Evolutionary conservation across 345 rosid genomes (phyloP).

Genomic region (Eucalyptus curtisii): DNA sequence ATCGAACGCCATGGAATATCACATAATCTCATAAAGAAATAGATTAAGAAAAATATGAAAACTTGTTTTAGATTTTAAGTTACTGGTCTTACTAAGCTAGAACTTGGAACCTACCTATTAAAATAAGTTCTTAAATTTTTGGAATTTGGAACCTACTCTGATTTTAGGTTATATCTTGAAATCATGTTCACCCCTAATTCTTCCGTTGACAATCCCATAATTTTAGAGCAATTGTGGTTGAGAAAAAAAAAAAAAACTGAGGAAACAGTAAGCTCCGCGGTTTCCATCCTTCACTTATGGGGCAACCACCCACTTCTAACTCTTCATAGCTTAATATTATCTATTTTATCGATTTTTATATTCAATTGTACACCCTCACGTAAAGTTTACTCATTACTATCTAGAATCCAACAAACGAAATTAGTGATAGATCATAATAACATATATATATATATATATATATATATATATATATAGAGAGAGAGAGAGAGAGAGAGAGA

Average conservation of each 20-base stretch:
- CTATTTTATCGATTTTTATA: no score
- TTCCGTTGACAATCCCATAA: neutral
- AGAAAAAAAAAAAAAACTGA: neutral
- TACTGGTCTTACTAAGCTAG: no score
- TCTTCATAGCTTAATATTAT: no score
- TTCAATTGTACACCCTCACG: neutral
- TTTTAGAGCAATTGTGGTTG: neutral
- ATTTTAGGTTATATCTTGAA: no score
- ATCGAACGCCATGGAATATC: no score
- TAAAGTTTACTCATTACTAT: neutral
- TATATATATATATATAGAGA: neutral
- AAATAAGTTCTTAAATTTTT: no score
- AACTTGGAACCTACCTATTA: no score
- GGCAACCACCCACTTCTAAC: no score
- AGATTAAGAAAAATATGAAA: no score
- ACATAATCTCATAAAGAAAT: no score
- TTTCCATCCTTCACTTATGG: neutral
- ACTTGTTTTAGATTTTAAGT: no score
- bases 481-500: neutral
- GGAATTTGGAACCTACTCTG: fast-evolving
- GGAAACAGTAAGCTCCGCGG: neutral
- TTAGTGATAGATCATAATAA: neutral
- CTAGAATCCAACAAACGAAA: neutral
- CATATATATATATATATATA: neutral
- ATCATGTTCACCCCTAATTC: neutral